These are phyloP conservation scores for Bonia amplexicaulis DNA, from an alignment of 176 grass and related monocot species.

Conservation along the genomic window DNA sequence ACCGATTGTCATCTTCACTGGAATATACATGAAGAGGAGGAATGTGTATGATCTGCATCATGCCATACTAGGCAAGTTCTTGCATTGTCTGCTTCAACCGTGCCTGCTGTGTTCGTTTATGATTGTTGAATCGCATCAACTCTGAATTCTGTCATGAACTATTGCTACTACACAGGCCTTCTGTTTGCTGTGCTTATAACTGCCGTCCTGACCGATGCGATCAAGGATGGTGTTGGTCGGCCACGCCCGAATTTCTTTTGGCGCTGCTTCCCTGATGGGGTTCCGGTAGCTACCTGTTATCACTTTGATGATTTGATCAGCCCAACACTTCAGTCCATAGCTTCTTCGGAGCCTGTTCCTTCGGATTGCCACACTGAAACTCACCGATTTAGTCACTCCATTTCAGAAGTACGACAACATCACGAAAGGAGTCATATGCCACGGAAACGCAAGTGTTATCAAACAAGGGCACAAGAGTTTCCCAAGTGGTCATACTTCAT, in stretches of 20 bases:
- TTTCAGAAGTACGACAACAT: slow-evolving; percentile 12
- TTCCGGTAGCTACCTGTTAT: slow-evolving; percentile 3
- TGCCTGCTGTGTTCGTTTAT: background rate
- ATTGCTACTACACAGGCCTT: background rate
- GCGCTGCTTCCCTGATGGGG: slow-evolving; percentile 40
- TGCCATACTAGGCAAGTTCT: slow-evolving; percentile 39
- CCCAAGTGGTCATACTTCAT: slow-evolving; percentile 35
- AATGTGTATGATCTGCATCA: slow-evolving; percentile 55
- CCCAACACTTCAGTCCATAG: background rate
- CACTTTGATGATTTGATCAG: background rate
- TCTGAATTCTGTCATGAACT: background rate
- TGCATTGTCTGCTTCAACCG: too few relatives aligned
- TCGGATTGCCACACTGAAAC: background rate
- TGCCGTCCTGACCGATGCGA: slow-evolving; percentile 32
- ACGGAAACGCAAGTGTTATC: background rate
- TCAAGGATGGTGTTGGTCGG: slow-evolving; percentile 50
- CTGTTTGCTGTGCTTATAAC: slow-evolving; percentile 43
- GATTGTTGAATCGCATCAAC: too few relatives aligned
- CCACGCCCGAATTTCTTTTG: slow-evolving; percentile 48
- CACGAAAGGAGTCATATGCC: slow-evolving; percentile 24
- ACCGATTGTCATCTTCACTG: slow-evolving; percentile 35
- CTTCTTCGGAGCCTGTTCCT: background rate
- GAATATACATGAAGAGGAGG: slow-evolving; percentile 36
- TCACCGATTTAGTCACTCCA: background rate
- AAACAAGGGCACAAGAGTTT: slow-evolving; percentile 48